Conservation (phyloP, 179 eudicot species). For the Pouteria campechiana region DNA sequence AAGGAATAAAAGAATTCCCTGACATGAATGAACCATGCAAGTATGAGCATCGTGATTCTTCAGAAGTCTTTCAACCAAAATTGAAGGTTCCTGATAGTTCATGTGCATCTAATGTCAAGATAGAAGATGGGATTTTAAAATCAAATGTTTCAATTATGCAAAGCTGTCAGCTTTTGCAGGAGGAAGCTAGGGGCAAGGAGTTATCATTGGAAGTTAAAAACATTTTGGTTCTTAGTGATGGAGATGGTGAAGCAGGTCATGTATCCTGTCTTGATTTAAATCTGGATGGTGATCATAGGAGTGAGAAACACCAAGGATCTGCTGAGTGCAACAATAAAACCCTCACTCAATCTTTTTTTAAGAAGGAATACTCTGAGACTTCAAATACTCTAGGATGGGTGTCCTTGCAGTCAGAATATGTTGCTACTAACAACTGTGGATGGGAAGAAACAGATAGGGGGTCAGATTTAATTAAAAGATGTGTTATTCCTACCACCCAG, state of each 20-base stretch:
- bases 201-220: too few relatives aligned
- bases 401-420: too few relatives aligned
- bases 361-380: too few relatives aligned
- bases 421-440: background rate
- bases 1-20: background rate
- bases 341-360: too few relatives aligned
- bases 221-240: background rate
- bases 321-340: constrained; percentile 2
- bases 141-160: too few relatives aligned
- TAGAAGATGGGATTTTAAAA: too few relatives aligned
- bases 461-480: background rate
- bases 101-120: background rate
- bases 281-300: constrained; percentile 8
- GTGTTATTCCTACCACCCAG: background rate
- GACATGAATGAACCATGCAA: background rate
- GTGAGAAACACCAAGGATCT: constrained; percentile 5
- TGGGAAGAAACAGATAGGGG: background rate
- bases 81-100: background rate
- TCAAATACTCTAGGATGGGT: too few relatives aligned
- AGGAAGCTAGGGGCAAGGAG: too few relatives aligned
- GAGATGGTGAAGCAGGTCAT: background rate
- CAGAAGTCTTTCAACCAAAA: background rate
- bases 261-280: constrained; percentile 13
- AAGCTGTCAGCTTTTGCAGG: too few relatives aligned
- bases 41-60: background rate